Evolutionary conservation across 352 stramenopile species (phyloP), one percentile per base, ranked within the genome.

Genomic region (Globisporangium lucens): DNA sequence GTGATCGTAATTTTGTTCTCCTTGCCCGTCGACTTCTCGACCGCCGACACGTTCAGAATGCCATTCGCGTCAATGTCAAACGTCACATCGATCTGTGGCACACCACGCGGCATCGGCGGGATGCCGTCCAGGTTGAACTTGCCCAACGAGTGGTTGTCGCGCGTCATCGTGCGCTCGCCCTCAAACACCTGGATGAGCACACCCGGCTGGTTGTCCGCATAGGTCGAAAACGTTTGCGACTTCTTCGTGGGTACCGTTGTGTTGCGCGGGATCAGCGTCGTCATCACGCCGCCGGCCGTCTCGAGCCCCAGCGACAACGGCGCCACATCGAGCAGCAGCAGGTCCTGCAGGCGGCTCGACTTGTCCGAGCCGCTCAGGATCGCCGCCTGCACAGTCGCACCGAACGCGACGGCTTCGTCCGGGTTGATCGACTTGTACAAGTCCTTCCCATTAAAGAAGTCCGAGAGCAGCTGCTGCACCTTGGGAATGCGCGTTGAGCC

Each of bases 1-100:
- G 88, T 98, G 78, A 98, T 98, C 63, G 90, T 98, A 65, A 98
- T 98, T 85, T 98, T 97, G 71, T 97, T 90, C 68, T 97, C 89
- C 77, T 97, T 97, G 56, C 91, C 89, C 36, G 93, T 98, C 52
- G 73, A 87, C 79, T 79, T 81, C 57, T 81, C 74, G 33, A 74
- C 60, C 1, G 93, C 93, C 29, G 75, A 85, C 20, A 98, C 93
- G 70, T 97, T 94, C 56, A 98, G 75, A 63, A 98, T 96, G 24
- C 89, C 89, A 51, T 77, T 83, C 35, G 71, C 82, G 63, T 95
- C 87, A 55, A 94, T 86, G 30, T 89, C 80, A 56, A 91, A 93
- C 9, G 79, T 91, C 52, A 95, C 80, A 30, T 93, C 78, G 17
- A 95, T 79, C 71, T 91, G 79, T 13, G 82, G 82, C 60, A 85